A percentile compares a stretch with the other conserved stretches of the same genome.
These are phyloP conservation scores for Limnomonas spitsbergensis DNA, from an alignment of 139 green algal species.

Conservation along the genomic window DNA sequence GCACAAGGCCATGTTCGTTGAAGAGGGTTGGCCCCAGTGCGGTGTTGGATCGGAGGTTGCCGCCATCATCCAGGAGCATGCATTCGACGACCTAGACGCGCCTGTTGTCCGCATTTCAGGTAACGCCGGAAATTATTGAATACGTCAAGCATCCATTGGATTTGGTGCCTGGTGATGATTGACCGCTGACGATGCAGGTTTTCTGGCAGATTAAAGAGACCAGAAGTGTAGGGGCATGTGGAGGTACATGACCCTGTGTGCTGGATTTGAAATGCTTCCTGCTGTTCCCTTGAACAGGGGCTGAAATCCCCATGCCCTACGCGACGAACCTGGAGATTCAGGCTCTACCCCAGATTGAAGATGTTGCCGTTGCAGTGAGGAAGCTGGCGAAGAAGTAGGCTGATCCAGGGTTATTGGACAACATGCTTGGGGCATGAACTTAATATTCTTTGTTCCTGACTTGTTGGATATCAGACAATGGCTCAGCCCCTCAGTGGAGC, in stretches of 20 bases:
- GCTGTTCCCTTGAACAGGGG: conserved; percentile 32
- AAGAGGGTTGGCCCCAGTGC: conserved; percentile 96
- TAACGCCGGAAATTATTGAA: conserved; percentile 8
- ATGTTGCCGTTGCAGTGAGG: conserved; percentile 72
- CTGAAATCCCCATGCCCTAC: conserved; percentile 95
- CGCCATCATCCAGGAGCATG: conserved; percentile 81
- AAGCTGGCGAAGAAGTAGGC: conserved; percentile 27
- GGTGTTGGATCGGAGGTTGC: conserved; percentile 86
- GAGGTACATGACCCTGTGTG: not conserved
- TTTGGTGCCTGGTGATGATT: not conserved
- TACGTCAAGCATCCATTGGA: not conserved
- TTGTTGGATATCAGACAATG: too few species aligned
- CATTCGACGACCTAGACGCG: conserved; percentile 97
- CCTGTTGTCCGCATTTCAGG: conserved; percentile 87
- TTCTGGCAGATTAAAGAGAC: not conserved
- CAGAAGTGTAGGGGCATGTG: not conserved
- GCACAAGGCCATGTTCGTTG: conserved; percentile 77
- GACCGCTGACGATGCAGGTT: too few species aligned
- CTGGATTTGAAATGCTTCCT: not conserved
- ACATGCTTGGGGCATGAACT: too few species aligned
- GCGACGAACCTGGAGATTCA: conserved; percentile 87
- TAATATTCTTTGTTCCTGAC: too few species aligned
- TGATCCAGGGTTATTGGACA: too few species aligned
- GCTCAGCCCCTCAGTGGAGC: too few species aligned
- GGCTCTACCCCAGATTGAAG: conserved; percentile 75